Evolutionary conservation across 2,329 filamentous ascomycete genomes (phyloP).

Genomic region (Herpotrichia juniperi): DNA sequence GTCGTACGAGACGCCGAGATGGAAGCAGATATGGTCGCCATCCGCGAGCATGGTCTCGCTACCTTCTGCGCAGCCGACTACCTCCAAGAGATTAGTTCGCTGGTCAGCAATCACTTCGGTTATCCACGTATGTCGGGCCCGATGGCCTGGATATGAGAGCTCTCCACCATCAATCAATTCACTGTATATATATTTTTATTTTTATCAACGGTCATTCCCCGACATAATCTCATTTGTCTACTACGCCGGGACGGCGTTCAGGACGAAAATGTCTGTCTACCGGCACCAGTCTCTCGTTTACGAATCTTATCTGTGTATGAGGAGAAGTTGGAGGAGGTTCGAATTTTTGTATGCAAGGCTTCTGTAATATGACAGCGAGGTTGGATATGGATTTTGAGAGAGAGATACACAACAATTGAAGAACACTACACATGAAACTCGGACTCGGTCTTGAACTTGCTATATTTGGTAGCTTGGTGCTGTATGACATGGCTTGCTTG

Average conservation of each 20-base stretch:
- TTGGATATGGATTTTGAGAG: neutral
- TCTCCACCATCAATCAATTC: neutral
- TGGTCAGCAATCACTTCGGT: conserved; percentile 48
- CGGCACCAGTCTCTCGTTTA: conserved; percentile 10
- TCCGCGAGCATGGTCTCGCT: conserved; percentile 71
- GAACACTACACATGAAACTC: neutral
- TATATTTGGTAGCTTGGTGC: neutral
- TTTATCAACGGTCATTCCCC: neutral
- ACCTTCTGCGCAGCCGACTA: conserved; percentile 85
- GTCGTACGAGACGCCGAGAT: conserved; percentile 65
- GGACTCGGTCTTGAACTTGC: conserved; percentile 1
- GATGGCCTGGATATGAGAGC: conserved; percentile 44
- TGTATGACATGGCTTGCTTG: neutral
- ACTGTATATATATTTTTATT: conserved; percentile 9
- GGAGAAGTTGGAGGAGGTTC: neutral
- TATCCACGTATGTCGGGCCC: conserved; percentile 24
- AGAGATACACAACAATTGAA: neutral
- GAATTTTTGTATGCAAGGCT: neutral
- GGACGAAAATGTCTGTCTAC: conserved; percentile 5
- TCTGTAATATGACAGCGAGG: neutral
- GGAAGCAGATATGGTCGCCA: conserved; percentile 75
- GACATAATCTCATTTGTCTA: conserved; percentile 7
- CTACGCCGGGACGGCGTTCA: conserved; percentile 4
- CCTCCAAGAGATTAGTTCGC: conserved; percentile 74
- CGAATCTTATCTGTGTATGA: conserved; percentile 12